These are phyloP conservation scores for Pontederia crassipes DNA, from an alignment of 176 grass and related monocot genomes.

Conservation along the genomic window DNA sequence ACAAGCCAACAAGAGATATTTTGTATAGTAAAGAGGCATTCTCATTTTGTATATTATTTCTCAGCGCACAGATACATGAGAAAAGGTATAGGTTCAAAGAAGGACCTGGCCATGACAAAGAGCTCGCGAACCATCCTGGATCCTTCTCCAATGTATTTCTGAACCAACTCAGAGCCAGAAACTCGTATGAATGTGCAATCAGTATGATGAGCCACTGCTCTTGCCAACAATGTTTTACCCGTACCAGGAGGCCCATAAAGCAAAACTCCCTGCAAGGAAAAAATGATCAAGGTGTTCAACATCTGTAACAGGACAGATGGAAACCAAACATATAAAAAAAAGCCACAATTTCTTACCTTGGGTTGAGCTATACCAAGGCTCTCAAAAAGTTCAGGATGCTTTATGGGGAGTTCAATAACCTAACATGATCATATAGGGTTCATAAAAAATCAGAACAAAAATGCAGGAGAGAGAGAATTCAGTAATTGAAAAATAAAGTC, in stretches of 20 bases:
- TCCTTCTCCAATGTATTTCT: conserved; percentile 98
- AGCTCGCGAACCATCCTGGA: conserved; percentile 97
- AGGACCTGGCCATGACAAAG: conserved; percentile 96
- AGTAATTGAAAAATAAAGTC: background rate
- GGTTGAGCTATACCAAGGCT: conserved; percentile 98
- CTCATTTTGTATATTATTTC: too few relatives aligned
- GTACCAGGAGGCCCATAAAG: conserved; percentile 97
- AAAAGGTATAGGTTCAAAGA: background rate
- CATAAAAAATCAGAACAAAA: background rate
- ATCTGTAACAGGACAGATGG: background rate
- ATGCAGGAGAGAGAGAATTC: background rate
- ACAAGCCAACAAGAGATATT: too few relatives aligned
- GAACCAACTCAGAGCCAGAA: conserved; percentile 97
- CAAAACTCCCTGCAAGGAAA: conserved; percentile 70
- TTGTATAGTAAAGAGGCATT: too few relatives aligned
- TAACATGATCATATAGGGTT: background rate
- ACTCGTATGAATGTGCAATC: conserved; percentile 99
- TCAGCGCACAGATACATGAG: background rate
- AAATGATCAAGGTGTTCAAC: background rate
- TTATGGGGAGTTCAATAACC: conserved; percentile 99
- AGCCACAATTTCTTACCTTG: conserved; percentile 43
- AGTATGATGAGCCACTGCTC: conserved; percentile 96
- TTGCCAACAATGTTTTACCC: conserved; percentile 86
- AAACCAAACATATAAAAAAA: background rate
- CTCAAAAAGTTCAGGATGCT: conserved; percentile 95